Conservation (phyloP, 2,329 filamentous ascomycete genomes). For the Dryadomyces sulphureus region DNA sequence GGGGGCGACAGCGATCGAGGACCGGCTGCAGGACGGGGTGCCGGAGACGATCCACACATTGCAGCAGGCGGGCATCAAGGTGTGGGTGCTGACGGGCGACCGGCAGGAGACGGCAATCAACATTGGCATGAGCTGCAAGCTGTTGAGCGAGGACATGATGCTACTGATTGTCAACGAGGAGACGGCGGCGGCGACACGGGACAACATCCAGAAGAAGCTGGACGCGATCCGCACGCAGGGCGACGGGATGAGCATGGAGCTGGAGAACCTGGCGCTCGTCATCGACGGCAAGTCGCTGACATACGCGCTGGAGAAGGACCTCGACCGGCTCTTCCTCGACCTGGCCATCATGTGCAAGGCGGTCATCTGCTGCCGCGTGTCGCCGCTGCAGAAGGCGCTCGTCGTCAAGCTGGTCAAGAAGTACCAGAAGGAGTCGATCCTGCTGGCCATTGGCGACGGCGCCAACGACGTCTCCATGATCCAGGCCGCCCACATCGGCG, state of each 20-base stretch:
- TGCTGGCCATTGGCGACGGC: slow-evolving; percentile 91
- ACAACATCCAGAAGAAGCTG: slow-evolving; percentile 86
- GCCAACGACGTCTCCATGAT: slow-evolving; percentile 99
- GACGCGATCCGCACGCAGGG: slow-evolving; percentile 79
- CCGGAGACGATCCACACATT: slow-evolving; percentile 96
- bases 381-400: slow-evolving; percentile 88
- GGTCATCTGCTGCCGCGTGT: slow-evolving; percentile 97
- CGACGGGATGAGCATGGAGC: slow-evolving; percentile 52
- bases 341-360: slow-evolving; percentile 93
- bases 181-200: slow-evolving; percentile 57
- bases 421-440: slow-evolving; percentile 72
- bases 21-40: slow-evolving; percentile 90
- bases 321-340: slow-evolving; percentile 88
- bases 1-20: slow-evolving; percentile 92
- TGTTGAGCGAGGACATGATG: slow-evolving; percentile 98
- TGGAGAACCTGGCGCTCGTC: slow-evolving; percentile 76
- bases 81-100: slow-evolving; percentile 96
- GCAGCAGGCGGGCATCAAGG: slow-evolving; percentile 93
- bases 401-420: slow-evolving; percentile 98
- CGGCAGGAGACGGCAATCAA: slow-evolving; percentile 98
- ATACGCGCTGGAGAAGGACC: slow-evolving; percentile 79
- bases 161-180: slow-evolving; percentile 94
- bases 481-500: slow-evolving; percentile 92
- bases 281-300: slow-evolving; percentile 96
- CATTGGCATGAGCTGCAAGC: slow-evolving; percentile 98